phyloP scores from a whole-genome alignment of 129 eudicot genomes.

The Daucus carota region DH1_v3.0 NC_030388.2:22497501-22498000 shows the following conservation, averaged over 20 bases:
- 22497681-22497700: conserved; percentile 93
- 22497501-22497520: conserved; percentile 73
- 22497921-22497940: background rate
- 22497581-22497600: background rate
- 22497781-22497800: too few species aligned
- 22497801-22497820: background rate
- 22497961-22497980: background rate
- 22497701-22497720: conserved; percentile 31
- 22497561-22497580: background rate
- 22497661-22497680: conserved; percentile 90
- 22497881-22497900: background rate
- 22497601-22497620: background rate
- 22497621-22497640: conserved; percentile 78
- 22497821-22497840: too few species aligned
- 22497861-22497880: background rate
- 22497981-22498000: background rate
- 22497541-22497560: background rate
- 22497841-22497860: background rate
- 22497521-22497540: background rate
- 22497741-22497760: background rate
- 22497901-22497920: too few species aligned
- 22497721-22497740: background rate
- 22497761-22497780: background rate
- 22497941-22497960: background rate
- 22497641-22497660: conserved; percentile 87